phyloP scores from a whole-genome alignment of 257 asterid species.

The Knoxia roxburghii region DNA sequence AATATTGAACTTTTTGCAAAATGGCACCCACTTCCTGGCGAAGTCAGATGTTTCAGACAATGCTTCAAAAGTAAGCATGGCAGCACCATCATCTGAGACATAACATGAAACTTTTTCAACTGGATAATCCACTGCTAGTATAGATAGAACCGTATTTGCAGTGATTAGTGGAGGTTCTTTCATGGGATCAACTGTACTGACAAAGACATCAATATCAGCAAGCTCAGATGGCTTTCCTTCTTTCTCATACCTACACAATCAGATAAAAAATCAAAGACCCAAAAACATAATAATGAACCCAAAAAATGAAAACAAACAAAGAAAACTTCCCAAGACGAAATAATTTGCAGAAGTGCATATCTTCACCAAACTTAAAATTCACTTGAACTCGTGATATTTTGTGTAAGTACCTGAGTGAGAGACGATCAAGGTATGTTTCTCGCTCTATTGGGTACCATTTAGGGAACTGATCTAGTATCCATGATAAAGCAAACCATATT shows the following conservation, averaged over 20 bases:
- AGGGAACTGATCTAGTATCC: slow-evolving; percentile 95
- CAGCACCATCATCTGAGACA: slow-evolving; percentile 89
- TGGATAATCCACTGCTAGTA: slow-evolving; percentile 84
- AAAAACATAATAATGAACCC: neutral
- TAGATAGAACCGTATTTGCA: slow-evolving; percentile 83
- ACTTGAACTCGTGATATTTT: neutral
- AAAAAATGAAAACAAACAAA: neutral
- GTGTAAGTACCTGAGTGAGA: slow-evolving; percentile 59
- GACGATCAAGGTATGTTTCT: slow-evolving; percentile 89
- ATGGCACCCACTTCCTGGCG: slow-evolving; percentile 83
- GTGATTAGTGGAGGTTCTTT: slow-evolving; percentile 80
- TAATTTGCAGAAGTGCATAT: neutral
- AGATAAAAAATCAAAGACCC: neutral
- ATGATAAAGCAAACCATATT: slow-evolving; percentile 87
- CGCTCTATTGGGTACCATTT: slow-evolving; percentile 85
- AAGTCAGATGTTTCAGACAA: slow-evolving; percentile 77
- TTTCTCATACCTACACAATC: slow-evolving; percentile 60
- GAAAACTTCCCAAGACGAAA: neutral
- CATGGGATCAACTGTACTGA: slow-evolving; percentile 84
- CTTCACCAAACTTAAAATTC: neutral
- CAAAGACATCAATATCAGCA: slow-evolving; percentile 64
- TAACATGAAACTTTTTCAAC: slow-evolving; percentile 71
- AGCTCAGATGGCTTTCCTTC: slow-evolving; percentile 74
- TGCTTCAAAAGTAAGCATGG: slow-evolving; percentile 87
- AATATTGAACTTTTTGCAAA: slow-evolving; percentile 65